A percentile compares a stretch with the other conserved stretches of the same genome.
Conservation (phyloP, 345 rosid genomes). For the Barbarea vulgaris region DNA sequence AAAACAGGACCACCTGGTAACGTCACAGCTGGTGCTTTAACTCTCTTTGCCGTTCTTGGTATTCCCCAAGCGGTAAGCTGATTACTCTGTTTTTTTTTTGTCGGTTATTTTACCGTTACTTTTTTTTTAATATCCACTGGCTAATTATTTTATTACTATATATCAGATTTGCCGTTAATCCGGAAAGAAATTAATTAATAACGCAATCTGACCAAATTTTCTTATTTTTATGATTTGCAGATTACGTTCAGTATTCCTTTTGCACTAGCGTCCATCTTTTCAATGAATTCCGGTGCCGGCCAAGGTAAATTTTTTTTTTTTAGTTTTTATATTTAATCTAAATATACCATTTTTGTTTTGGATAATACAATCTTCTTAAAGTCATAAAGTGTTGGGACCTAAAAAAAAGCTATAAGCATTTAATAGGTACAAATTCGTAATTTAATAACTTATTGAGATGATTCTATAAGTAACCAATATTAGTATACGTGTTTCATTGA, state of each 20-base stretch:
- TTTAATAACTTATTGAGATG: conserved; percentile 28
- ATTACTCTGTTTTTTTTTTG: neutral
- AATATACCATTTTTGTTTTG: conserved; percentile 30
- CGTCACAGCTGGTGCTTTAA: conserved; percentile 59
- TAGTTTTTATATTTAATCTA: neutral
- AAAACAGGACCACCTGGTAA: conserved; percentile 48
- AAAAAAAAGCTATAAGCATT: conserved; percentile 9
- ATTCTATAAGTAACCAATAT: conserved; percentile 23
- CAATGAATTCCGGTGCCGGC: conserved; percentile 61
- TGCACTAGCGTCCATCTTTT: conserved; percentile 90
- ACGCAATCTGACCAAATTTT: neutral
- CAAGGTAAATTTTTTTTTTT: conserved; percentile 57
- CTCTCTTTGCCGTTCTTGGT: conserved; percentile 69
- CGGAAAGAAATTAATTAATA: neutral
- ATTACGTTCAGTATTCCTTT: conserved; percentile 80
- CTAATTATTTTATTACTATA: neutral
- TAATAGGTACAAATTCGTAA: conserved; percentile 12
- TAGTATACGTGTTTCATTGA: neutral
- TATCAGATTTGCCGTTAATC: conserved; percentile 1
- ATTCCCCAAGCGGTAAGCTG: conserved; percentile 73
- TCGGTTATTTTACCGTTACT: neutral
- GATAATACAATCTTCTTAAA: conserved; percentile 36
- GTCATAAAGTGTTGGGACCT: conserved; percentile 33
- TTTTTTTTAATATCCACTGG: neutral
- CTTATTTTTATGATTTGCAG: conserved; percentile 42